Conservation (phyloP, 2,329 filamentous ascomycete genomes). For the Paraphoma chrysanthemicola region DNA sequence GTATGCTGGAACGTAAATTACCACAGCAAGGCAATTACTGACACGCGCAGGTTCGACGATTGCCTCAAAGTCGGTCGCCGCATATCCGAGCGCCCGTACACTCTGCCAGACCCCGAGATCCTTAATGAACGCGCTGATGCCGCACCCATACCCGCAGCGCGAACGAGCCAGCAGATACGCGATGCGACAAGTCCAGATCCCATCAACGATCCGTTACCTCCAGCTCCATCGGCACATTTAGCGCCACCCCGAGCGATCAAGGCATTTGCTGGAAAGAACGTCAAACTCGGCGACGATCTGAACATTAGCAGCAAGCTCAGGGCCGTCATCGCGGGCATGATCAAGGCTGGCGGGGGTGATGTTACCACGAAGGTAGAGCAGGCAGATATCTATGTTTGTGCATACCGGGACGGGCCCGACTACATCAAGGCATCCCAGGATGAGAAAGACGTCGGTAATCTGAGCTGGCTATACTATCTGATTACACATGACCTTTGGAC, state of each 20-base stretch:
- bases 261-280: conserved; percentile 78
- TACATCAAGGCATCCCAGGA: conserved; percentile 78
- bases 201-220: conserved; percentile 25
- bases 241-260: conserved; percentile 45
- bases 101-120: conserved; percentile 84
- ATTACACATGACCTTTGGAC: conserved; percentile 91
- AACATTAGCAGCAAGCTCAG: conserved; percentile 71
- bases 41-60: conserved; percentile 80
- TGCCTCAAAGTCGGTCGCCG: conserved; percentile 91
- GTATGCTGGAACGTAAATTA: conserved; percentile 55
- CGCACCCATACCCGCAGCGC: conserved; percentile 51
- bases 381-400: conserved; percentile 85
- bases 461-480: conserved; percentile 92
- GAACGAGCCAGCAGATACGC: conserved; percentile 51
- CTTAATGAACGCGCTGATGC: conserved; percentile 50
- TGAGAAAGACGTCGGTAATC: conserved; percentile 85
- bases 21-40: conserved; percentile 1
- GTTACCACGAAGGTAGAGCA: conserved; percentile 70
- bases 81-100: conserved; percentile 87
- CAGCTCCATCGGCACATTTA: conserved; percentile 23
- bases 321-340: conserved; percentile 72
- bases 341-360: conserved; percentile 73
- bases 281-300: conserved; percentile 80
- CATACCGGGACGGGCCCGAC: conserved; percentile 80
- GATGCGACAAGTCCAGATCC: conserved; percentile 45